phyloP scores from a whole-genome alignment of 2,329 filamentous ascomycete species.

The Leptosphaerulina australis region DNA sequence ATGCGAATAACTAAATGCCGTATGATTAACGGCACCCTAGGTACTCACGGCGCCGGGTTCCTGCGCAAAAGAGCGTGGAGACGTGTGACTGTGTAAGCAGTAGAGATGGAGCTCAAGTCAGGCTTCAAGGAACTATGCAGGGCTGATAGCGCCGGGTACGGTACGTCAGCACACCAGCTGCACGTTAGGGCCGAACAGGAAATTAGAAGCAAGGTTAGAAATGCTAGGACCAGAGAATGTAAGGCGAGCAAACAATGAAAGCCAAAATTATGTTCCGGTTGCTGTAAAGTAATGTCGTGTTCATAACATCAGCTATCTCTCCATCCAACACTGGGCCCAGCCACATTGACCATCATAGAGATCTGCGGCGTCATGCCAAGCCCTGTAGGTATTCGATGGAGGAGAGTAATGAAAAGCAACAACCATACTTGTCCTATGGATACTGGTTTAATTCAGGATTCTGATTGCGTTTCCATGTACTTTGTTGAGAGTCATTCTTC shows the following conservation, averaged over 20 bases:
- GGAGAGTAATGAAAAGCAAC: background rate
- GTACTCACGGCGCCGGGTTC: conserved; percentile 2
- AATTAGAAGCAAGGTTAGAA: background rate
- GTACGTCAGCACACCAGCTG: conserved; percentile 16
- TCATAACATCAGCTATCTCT: background rate
- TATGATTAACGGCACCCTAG: conserved; percentile 1
- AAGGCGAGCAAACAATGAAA: background rate
- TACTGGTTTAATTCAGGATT: background rate
- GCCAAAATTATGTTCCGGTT: background rate
- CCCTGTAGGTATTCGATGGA: background rate
- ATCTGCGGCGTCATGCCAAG: conserved; percentile 4
- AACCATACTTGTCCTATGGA: no score
- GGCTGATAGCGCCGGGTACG: conserved; percentile 7
- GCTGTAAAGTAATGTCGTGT: background rate
- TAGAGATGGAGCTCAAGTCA: conserved; percentile 13
- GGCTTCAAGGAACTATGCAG: conserved; percentile 14
- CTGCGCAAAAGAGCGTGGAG: conserved; percentile 5
- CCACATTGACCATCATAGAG: conserved; percentile 1
- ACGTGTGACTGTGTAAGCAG: background rate
- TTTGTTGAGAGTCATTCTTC: no score
- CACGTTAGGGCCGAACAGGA: conserved; percentile 8
- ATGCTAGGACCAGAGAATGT: background rate
- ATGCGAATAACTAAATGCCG: conserved; percentile 10
- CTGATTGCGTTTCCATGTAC: background rate
- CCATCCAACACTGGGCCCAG: conserved; percentile 4